Base-by-base conservation (phyloP, 805 yeast species). In the Pichia eremophila region DNA sequence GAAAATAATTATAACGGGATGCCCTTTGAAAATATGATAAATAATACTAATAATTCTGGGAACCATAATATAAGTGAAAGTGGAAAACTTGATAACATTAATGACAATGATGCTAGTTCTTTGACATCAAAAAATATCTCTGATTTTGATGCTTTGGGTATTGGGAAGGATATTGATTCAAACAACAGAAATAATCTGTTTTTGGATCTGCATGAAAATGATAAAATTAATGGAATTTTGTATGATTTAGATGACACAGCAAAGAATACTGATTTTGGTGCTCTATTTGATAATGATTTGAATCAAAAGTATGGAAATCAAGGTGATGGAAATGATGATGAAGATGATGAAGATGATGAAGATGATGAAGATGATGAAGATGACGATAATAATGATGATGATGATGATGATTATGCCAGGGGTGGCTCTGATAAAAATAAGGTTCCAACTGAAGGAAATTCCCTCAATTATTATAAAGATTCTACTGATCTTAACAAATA, bases 341-440 rank as follows among this genome's bases (percentile, higher is more conserved):
- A 12, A 25, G 62, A 53, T 40, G 59, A 52, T 35, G 53, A 56
- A 15, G 48, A 48, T 46, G 57, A 53, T 34, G 61, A 51, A 17
- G 57, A 54, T 32, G 57, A 58, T 19, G 49, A 41, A 36, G 58
- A 53, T 11, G 53, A 47, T 22, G 39, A 43, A 9, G 19, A 40
- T 31, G 44, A 25, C 7, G 32, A 32, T 15, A 15, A 39, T 9
- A 15, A n/a, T 39, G 28, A 18, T 3, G 15, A 27, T 5, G 6
- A 7, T 18, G 29, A 27, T 27, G 28, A 9, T 34, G 36, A 34
- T 34, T 3, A 34, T 8, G 12, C 25, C 25, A 5, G 6, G 5
- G 25, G 5, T 22, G 5, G 25, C 6, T 22, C 6, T 22, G 25
- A 22, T 22, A 22, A 22, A 22, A 22, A 22, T 22, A 22, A 22